These are phyloP conservation scores for Ciborinia camelliae DNA, from an alignment of 2,329 filamentous ascomycete genomes.

Conservation along the genomic window DNA sequence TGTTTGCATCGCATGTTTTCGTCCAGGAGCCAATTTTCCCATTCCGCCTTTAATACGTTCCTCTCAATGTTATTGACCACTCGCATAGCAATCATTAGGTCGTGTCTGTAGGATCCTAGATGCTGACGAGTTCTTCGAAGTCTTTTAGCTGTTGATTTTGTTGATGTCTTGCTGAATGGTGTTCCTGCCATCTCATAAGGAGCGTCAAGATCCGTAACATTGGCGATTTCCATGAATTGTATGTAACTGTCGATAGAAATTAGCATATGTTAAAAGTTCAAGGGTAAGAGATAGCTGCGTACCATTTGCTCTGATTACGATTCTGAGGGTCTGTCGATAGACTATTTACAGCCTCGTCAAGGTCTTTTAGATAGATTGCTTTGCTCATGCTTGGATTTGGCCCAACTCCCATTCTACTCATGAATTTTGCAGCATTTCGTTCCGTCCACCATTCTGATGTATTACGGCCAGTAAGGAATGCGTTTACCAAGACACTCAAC, in stretches of 20 bases:
- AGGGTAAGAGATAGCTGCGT: slow-evolving; percentile 30
- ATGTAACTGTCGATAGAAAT: slow-evolving; percentile 45
- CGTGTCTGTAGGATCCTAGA: slow-evolving; percentile 80
- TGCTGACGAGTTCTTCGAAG: slow-evolving; percentile 78
- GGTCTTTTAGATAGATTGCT: slow-evolving; percentile 76
- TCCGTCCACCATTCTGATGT: slow-evolving; percentile 81
- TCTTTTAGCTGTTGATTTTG: slow-evolving; percentile 55
- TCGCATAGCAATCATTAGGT: slow-evolving; percentile 84
- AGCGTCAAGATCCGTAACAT: slow-evolving; percentile 55
- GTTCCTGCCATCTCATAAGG: slow-evolving; percentile 52
- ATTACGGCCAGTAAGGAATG: slow-evolving; percentile 70
- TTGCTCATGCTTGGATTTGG: slow-evolving; percentile 80
- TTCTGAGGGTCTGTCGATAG: slow-evolving; percentile 24
- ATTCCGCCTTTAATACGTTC: slow-evolving; percentile 82
- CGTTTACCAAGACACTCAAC: slow-evolving; percentile 68
- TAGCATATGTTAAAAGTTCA: slow-evolving; percentile 17
- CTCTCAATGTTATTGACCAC: slow-evolving; percentile 86
- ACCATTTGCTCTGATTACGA: slow-evolving; percentile 49
- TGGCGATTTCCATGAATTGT: slow-evolving; percentile 59
- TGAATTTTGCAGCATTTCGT: slow-evolving; percentile 73
- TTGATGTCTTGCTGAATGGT: slow-evolving; percentile 46
- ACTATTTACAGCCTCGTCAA: slow-evolving; percentile 57
- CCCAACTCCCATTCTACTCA: slow-evolving; percentile 74
- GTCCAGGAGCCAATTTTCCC: slow-evolving; percentile 85
- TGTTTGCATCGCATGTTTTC: slow-evolving; percentile 75